These are phyloP conservation scores for Tolypocladium inflatum DNA, from an alignment of 2,329 filamentous ascomycete species.

Conservation along the genomic window DNA sequence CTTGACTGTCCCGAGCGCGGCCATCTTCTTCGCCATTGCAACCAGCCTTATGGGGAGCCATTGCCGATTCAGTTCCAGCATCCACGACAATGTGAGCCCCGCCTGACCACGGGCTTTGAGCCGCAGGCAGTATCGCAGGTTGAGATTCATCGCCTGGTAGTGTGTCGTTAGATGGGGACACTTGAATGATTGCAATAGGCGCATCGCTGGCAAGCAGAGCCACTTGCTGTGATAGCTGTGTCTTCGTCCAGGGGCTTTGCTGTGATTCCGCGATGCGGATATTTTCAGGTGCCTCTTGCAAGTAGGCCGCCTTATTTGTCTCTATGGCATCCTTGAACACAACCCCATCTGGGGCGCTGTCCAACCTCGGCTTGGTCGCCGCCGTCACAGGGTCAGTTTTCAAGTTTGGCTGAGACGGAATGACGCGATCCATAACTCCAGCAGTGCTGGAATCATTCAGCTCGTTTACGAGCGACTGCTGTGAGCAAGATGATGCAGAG, in stretches of 20 bases:
- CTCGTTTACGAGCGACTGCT: not conserved
- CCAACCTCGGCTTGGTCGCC: not conserved
- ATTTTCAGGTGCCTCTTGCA: not conserved
- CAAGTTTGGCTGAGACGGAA: not conserved
- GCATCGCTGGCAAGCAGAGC: not conserved
- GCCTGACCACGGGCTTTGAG: constrained; percentile 13
- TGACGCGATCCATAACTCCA: not conserved
- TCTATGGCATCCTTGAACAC: not conserved
- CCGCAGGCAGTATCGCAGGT: not conserved
- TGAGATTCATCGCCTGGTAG: not conserved
- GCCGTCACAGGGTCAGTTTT: too few relatives aligned
- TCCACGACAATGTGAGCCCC: not conserved
- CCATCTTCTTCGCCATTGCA: not conserved
- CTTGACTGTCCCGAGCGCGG: not conserved
- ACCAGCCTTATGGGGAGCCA: not conserved
- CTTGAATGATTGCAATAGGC: not conserved
- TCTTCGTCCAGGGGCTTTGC: constrained; percentile 7
- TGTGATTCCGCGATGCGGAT: constrained; percentile 1
- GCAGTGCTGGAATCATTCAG: too few relatives aligned
- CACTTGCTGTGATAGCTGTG: not conserved
- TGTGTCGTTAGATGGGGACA: not conserved
- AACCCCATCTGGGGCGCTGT: too few relatives aligned
- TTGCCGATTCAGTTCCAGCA: not conserved
- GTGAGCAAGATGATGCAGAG: not conserved
- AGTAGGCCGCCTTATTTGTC: not conserved